These are phyloP conservation scores for Aspergillus saccharolyticus DNA, from an alignment of 495 filamentous ascomycete species.

Conservation along the genomic window DNA sequence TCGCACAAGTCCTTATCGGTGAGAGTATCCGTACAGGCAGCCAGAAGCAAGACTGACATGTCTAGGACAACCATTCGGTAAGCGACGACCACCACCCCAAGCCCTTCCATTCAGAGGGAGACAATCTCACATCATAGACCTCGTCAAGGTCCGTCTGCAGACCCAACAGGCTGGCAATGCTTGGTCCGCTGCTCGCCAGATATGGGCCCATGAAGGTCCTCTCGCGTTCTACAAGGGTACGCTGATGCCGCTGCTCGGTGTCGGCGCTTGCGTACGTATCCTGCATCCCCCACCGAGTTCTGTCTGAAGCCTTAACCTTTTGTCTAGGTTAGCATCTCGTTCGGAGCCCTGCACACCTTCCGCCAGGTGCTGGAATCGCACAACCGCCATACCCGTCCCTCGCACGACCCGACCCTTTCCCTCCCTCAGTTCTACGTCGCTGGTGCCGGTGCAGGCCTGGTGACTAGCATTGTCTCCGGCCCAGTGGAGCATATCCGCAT, in stretches of 20 bases:
- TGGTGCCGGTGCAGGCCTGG: constrained; percentile 74
- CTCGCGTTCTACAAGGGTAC: constrained; percentile 74
- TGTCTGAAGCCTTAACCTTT: neutral
- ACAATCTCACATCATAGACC: constrained; percentile 36
- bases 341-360: constrained; percentile 79
- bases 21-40: neutral
- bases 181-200: constrained; percentile 59
- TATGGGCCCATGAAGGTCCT: constrained; percentile 66
- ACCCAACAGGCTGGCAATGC: constrained; percentile 65
- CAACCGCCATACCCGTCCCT: neutral
- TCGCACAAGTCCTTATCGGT: constrained; percentile 79
- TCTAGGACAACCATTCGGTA: constrained; percentile 71
- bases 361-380: constrained; percentile 34
- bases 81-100: neutral
- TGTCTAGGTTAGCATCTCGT: constrained; percentile 59
- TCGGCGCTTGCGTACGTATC: constrained; percentile 69
- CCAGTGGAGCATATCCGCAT: constrained; percentile 90
- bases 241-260: constrained; percentile 74
- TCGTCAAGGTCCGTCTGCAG: constrained; percentile 84
- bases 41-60: neutral
- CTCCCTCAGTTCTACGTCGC: constrained; percentile 73
- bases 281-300: neutral
- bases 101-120: too few relatives aligned
- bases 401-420: constrained; percentile 32
- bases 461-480: constrained; percentile 69